Evolutionary conservation across 345 rosid species (phyloP).

Genomic region (Reutealis trisperma): DNA sequence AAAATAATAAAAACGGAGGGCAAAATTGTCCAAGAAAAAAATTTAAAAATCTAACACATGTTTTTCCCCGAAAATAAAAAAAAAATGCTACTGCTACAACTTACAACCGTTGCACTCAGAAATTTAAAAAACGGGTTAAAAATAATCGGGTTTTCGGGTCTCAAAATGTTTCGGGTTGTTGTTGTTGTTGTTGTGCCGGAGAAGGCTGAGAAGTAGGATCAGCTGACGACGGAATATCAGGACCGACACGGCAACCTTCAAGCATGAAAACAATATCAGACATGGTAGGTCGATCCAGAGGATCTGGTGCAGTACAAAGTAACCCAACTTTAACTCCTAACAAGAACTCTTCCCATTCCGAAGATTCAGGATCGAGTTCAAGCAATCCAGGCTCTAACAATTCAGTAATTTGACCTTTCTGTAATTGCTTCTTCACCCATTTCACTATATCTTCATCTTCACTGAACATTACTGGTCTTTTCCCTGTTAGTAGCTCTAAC

Average conservation of each 20-base stretch:
- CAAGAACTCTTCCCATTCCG: conserved; percentile 98
- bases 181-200: conserved; percentile 43
- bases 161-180: conserved; percentile 23
- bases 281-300: conserved; percentile 84
- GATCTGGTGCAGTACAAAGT: conserved; percentile 85
- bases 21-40: conserved; percentile 13
- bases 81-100: not conserved
- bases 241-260: conserved; percentile 95
- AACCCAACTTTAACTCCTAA: conserved; percentile 93
- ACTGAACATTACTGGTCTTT: conserved; percentile 88
- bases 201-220: conserved; percentile 84
- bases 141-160: not conserved
- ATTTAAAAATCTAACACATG: not conserved
- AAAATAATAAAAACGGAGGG: not conserved
- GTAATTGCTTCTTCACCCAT: conserved; percentile 96
- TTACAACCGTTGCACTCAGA: not conserved
- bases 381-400: conserved; percentile 87
- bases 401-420: conserved; percentile 81
- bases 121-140: not conserved
- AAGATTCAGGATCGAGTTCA: conserved; percentile 90
- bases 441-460: conserved; percentile 95
- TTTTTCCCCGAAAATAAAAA: not conserved
- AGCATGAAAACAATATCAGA: conserved; percentile 95
- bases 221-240: conserved; percentile 78
- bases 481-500: conserved; percentile 83